Evolutionary conservation across 2,329 filamentous ascomycete genomes (phyloP).

Genomic region (Clonostachys byssicola): DNA sequence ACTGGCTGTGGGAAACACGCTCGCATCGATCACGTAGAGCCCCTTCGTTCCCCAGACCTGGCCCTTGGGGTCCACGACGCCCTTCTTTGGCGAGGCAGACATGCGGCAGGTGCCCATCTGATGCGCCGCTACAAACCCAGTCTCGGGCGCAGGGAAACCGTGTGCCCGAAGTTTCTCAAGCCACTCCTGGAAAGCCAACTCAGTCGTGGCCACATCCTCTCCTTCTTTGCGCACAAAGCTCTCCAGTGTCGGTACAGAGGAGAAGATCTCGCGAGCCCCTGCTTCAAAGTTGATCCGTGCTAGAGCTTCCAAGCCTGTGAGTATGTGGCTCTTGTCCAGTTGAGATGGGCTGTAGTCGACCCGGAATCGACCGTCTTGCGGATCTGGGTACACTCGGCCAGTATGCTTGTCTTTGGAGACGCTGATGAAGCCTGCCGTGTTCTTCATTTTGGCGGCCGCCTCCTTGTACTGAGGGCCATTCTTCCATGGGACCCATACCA

Average conservation of each 20-base stretch:
- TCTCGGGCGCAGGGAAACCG: background rate
- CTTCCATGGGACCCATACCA: conserved; percentile 1
- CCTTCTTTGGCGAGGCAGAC: conserved; percentile 40
- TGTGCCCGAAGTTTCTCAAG: background rate
- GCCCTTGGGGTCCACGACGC: conserved; percentile 48
- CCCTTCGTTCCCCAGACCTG: conserved; percentile 57
- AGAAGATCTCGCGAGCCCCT: conserved; percentile 70
- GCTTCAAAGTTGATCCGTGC: conserved; percentile 69
- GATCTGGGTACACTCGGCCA: conserved; percentile 1
- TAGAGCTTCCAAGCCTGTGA: conserved; percentile 63
- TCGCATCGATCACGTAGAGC: conserved; percentile 64
- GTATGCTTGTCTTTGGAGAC: background rate
- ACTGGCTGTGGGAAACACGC: conserved; percentile 64
- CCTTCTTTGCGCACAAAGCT: conserved; percentile 43
- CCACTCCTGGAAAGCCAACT: conserved; percentile 46
- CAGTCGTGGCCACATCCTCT: conserved; percentile 32
- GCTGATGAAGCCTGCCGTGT: background rate
- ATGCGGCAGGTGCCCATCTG: conserved; percentile 73
- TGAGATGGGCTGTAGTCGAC: conserved; percentile 58
- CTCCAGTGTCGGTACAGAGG: conserved; percentile 51
- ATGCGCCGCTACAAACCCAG: conserved; percentile 59
- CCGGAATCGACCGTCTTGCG: background rate
- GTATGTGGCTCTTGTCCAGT: conserved; percentile 62
- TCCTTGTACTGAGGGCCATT: conserved; percentile 1
- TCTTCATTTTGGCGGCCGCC: background rate